phyloP scores from a whole-genome alignment of 2,329 filamentous ascomycete species.

The Teratosphaeria viscida region DNA sequence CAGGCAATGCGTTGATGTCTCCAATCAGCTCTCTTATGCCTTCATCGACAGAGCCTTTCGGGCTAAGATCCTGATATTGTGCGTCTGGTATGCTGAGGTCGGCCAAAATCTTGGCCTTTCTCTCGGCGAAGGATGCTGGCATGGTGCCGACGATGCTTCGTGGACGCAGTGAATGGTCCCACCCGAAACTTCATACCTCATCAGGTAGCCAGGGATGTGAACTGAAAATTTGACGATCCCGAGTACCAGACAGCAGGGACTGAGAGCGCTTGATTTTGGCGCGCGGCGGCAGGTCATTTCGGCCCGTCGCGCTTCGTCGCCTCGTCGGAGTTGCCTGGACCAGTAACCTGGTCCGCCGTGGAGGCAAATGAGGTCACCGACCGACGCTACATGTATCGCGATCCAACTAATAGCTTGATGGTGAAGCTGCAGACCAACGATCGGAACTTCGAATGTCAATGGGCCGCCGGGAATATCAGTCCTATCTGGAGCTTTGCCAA shows the following conservation, averaged over 20 bases:
- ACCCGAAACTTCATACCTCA: too few relatives aligned
- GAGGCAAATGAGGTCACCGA: not conserved
- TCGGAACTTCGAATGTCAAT: not conserved
- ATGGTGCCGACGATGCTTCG: not conserved
- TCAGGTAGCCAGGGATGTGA: too few relatives aligned
- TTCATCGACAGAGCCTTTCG: slow-evolving; percentile 77
- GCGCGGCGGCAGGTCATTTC: not conserved
- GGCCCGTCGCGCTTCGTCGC: not conserved
- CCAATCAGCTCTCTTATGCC: slow-evolving; percentile 68
- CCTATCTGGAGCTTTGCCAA: not conserved
- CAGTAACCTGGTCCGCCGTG: not conserved
- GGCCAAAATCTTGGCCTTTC: slow-evolving; percentile 63
- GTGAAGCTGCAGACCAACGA: not conserved
- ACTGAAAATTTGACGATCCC: not conserved
- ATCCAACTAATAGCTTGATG: not conserved
- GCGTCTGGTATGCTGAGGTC: slow-evolving; percentile 57
- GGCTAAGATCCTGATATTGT: slow-evolving; percentile 72
- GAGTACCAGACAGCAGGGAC: not conserved
- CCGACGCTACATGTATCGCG: not conserved
- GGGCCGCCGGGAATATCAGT: not conserved
- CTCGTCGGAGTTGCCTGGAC: not conserved
- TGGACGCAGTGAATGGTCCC: not conserved
- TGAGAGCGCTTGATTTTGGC: not conserved
- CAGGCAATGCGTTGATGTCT: slow-evolving; percentile 63
- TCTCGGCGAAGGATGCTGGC: slow-evolving; percentile 31